phyloP scores from a whole-genome alignment of 495 filamentous ascomycete species.

The Penicillium tannophilum region DNA sequence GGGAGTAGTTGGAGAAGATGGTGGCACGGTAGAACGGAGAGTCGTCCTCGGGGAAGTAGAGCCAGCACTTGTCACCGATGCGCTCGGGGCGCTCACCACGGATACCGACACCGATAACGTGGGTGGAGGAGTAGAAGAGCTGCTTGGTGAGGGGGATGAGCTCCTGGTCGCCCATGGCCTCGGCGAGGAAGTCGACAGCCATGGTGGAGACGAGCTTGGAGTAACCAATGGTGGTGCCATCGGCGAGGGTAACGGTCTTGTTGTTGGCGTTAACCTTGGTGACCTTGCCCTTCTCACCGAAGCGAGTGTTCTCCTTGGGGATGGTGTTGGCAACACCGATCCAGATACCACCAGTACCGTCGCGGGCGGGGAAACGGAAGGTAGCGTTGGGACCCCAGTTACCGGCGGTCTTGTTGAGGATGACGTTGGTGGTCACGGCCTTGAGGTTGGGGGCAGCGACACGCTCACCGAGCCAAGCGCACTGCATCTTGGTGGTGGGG shows the following conservation, averaged over 20 bases:
- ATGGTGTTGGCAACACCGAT: slow-evolving; percentile 94
- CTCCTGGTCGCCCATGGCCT: slow-evolving; percentile 85
- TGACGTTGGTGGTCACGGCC: slow-evolving; percentile 89
- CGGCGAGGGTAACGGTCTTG: slow-evolving; percentile 79
- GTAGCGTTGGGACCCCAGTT: slow-evolving; percentile 98
- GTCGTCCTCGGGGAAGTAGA: slow-evolving; percentile 99
- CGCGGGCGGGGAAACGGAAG: slow-evolving; percentile 96
- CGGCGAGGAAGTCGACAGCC: slow-evolving; percentile 87
- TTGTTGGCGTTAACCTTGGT: slow-evolving; percentile 79
- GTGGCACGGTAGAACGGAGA: slow-evolving; percentile 99
- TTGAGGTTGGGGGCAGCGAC: slow-evolving; percentile 97
- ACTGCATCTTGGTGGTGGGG: slow-evolving; percentile 99
- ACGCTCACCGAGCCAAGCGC: slow-evolving; percentile 97
- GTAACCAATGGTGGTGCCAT: slow-evolving; percentile 90
- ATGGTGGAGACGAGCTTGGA: slow-evolving; percentile 93
- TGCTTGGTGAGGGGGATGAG: slow-evolving; percentile 81
- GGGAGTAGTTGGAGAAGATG: slow-evolving; percentile 99
- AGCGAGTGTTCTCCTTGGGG: slow-evolving; percentile 86
- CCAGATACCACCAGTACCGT: slow-evolving; percentile 98
- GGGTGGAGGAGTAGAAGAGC: slow-evolving; percentile 95
- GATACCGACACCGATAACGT: slow-evolving; percentile 95
- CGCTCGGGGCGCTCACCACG: slow-evolving; percentile 90
- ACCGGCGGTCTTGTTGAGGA: slow-evolving; percentile 93
- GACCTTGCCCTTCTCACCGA: slow-evolving; percentile 84
- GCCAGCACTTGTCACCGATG: slow-evolving; percentile 99